phyloP scores from a whole-genome alignment of 176 grass and related monocot species.

The Pontederia crassipes region DNA sequence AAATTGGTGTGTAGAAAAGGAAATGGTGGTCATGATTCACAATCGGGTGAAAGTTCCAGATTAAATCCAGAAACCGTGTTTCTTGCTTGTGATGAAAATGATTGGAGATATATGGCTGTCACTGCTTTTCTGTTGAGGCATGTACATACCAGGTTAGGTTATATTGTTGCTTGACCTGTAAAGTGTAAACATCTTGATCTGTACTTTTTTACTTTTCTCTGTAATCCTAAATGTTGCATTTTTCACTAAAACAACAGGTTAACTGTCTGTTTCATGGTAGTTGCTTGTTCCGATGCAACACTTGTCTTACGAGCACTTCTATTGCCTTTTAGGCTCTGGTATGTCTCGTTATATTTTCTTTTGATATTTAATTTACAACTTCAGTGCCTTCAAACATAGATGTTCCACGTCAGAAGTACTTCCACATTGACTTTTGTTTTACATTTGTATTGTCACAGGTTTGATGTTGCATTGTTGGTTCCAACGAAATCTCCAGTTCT shows the following conservation, averaged over 20 bases:
- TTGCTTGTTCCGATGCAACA: slow-evolving; percentile 91
- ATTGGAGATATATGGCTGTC: slow-evolving; percentile 96
- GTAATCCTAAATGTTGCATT: slow-evolving; percentile 1
- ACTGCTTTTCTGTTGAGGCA: slow-evolving; percentile 87
- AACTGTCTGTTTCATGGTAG: slow-evolving; percentile 69
- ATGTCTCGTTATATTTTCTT: slow-evolving; percentile 8
- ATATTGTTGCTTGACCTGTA: not conserved
- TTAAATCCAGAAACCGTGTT: slow-evolving; percentile 12
- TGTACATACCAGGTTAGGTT: slow-evolving; percentile 39
- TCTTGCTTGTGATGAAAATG: slow-evolving; percentile 63
- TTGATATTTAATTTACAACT: not conserved
- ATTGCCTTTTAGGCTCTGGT: slow-evolving; percentile 89
- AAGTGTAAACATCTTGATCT: not conserved
- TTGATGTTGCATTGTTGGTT: slow-evolving; percentile 77
- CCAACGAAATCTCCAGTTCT: slow-evolving; percentile 63
- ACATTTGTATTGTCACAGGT: slow-evolving; percentile 35
- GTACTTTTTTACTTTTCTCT: slow-evolving; percentile 17
- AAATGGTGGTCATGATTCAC: slow-evolving; percentile 15
- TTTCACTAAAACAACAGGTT: slow-evolving; percentile 32
- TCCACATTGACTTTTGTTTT: not conserved
- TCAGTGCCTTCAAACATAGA: not conserved
- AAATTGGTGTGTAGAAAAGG: slow-evolving; percentile 24
- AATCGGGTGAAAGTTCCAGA: slow-evolving; percentile 3
- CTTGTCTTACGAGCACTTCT: slow-evolving; percentile 68
- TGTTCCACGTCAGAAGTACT: too few species aligned